These are phyloP conservation scores for Heliamphora exappendiculata DNA, from an alignment of 148 eudicot genomes.

Conservation along the genomic window DNA sequence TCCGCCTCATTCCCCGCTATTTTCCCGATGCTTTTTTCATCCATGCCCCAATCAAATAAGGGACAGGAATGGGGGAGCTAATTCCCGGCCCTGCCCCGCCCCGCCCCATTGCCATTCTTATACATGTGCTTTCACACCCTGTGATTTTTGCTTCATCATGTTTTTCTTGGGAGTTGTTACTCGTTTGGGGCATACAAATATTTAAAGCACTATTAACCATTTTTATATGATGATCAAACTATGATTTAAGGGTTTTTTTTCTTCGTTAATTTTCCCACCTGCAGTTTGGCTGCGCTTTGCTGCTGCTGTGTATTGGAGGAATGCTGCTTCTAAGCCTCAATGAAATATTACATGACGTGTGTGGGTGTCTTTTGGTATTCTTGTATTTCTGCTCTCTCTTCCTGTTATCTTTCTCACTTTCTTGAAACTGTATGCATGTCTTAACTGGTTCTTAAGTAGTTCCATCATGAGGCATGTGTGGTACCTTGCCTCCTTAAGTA, in stretches of 20 bases:
- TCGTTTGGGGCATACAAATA: no score
- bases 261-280: neutral
- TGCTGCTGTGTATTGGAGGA: constrained; percentile 64
- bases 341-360: neutral
- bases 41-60: no score
- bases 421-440: neutral
- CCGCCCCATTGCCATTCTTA: no score
- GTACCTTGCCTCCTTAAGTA: neutral
- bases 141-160: no score
- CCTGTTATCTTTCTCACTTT: neutral
- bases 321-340: constrained; percentile 35
- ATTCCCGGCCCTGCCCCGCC: no score
- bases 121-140: no score
- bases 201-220: no score
- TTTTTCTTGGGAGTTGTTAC: no score
- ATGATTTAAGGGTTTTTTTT: neutral
- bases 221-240: neutral
- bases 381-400: neutral
- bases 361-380: neutral
- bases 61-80: no score
- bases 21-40: no score
- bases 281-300: constrained; percentile 56
- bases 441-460: neutral
- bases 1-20: no score
- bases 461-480: neutral